Percentiles rank a stretch among this genome's conserved stretches.
Evolutionary conservation across 495 filamentous ascomycete species (phyloP).

Genomic region (Neurospora sp.): DNA sequence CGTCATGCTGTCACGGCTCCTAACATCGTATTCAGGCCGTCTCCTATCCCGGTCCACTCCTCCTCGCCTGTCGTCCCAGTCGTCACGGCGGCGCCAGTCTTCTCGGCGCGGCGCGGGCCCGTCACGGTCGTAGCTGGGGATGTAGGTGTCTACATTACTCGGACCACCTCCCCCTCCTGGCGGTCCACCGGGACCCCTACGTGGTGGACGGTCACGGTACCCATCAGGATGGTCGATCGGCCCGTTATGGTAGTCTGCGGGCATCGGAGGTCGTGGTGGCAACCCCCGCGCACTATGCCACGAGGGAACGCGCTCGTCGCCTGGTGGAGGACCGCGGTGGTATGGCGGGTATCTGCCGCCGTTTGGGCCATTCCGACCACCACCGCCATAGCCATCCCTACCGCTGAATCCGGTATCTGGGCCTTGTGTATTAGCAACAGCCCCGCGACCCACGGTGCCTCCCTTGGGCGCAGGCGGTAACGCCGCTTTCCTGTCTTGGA

Average conservation of each 20-base stretch:
- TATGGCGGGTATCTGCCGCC: conserved; percentile 28
- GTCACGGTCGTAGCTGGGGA: conserved; percentile 43
- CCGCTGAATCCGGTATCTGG: conserved; percentile 36
- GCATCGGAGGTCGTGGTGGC: conserved; percentile 35
- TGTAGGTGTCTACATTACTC: conserved; percentile 48
- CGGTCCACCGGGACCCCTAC: conserved; percentile 24
- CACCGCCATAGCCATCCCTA: conserved; percentile 25
- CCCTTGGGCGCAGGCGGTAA: conserved; percentile 85
- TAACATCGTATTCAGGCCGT: conserved; percentile 36
- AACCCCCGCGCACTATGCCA: conserved; percentile 39
- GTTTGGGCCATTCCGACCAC: conserved; percentile 30
- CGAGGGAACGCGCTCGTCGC: conserved; percentile 36
- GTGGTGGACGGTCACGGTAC: conserved; percentile 18
- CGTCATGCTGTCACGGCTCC: conserved; percentile 33
- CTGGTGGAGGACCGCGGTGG: conserved; percentile 23
- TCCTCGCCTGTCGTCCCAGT: conserved; percentile 33
- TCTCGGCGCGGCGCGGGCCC: conserved; percentile 28
- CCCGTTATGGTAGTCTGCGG: conserved; percentile 25
- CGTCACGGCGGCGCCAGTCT: conserved; percentile 37
- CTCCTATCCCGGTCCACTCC: conserved; percentile 23
- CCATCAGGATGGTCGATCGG: conserved; percentile 25
- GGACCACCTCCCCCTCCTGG: conserved; percentile 19
- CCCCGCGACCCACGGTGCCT: conserved; percentile 70
- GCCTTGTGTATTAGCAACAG: conserved; percentile 45
- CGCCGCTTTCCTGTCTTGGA: conserved; percentile 65